Evolutionary conservation across 805 yeast species (phyloP).

Genomic region (Candida silvicultrix): DNA sequence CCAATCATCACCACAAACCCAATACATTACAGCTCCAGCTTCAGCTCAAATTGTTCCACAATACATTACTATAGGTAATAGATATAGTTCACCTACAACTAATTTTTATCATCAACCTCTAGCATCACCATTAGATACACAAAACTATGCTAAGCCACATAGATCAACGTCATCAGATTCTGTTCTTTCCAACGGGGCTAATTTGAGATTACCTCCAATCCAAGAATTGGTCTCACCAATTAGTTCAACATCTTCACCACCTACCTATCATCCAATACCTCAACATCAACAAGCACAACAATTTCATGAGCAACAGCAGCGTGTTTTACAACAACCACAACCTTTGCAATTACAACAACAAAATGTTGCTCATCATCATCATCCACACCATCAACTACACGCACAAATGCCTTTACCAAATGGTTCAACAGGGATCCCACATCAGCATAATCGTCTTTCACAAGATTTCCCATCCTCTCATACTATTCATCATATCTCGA

Average conservation of each 20-base stretch:
- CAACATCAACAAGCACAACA: neutral
- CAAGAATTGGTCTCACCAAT: neutral
- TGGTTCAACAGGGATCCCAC: neutral
- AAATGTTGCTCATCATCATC: constrained; percentile 26
- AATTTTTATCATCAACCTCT: neutral
- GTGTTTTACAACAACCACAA: constrained; percentile 6
- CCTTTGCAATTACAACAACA: constrained; percentile 12
- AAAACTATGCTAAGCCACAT: neutral
- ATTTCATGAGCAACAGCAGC: neutral
- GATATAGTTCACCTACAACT: neutral
- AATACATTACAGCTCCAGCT: neutral
- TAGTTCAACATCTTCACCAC: neutral
- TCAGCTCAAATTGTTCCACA: neutral
- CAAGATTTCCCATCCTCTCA: neutral
- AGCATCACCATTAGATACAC: neutral
- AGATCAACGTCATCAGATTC: neutral
- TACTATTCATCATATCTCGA: neutral
- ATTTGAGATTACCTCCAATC: neutral
- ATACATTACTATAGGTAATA: neutral
- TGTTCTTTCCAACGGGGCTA: neutral
- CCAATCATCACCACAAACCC: neutral
- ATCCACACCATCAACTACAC: neutral
- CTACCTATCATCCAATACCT: neutral
- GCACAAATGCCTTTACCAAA: neutral
- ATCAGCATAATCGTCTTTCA: neutral